Evolutionary conservation across 345 rosid genomes (phyloP).

Genomic region (Odontarrhena argentea): DNA sequence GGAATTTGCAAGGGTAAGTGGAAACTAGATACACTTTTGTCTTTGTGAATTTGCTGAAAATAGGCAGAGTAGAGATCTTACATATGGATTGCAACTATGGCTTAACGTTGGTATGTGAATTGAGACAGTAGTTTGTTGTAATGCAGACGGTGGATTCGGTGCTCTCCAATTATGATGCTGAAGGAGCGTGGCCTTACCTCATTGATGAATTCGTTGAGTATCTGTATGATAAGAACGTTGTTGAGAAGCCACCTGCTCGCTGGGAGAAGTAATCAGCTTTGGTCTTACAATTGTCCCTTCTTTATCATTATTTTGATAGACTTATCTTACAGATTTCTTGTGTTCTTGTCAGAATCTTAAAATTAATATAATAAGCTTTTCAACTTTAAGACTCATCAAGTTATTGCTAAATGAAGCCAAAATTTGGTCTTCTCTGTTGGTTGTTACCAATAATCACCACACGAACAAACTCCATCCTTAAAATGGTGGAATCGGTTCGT

Average conservation of each 20-base stretch:
- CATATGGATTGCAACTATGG: constrained; percentile 21
- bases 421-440: background rate
- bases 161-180: constrained; percentile 79
- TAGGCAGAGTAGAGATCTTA: background rate
- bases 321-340: constrained; percentile 27
- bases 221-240: constrained; percentile 64
- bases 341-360: constrained; percentile 32
- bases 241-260: constrained; percentile 38
- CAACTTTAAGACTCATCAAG: constrained; percentile 28
- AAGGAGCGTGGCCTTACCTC: constrained; percentile 99
- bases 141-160: constrained; percentile 66
- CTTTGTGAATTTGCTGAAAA: background rate
- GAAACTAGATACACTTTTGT: constrained; percentile 1
- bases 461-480: constrained; percentile 57
- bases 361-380: constrained; percentile 34
- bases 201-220: constrained; percentile 97
- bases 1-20: constrained; percentile 86
- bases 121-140: constrained; percentile 21
- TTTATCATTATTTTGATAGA: constrained; percentile 29
- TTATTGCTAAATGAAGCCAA: constrained; percentile 6
- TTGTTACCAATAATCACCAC: constrained; percentile 54
- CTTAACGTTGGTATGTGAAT: constrained; percentile 19
- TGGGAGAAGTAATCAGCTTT: constrained; percentile 36
- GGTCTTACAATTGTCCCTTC: constrained; percentile 5
- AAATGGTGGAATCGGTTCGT: constrained; percentile 72